Conservation (phyloP, 2,329 filamentous ascomycete species). For the Colletotrichum chrysophilum region DNA sequence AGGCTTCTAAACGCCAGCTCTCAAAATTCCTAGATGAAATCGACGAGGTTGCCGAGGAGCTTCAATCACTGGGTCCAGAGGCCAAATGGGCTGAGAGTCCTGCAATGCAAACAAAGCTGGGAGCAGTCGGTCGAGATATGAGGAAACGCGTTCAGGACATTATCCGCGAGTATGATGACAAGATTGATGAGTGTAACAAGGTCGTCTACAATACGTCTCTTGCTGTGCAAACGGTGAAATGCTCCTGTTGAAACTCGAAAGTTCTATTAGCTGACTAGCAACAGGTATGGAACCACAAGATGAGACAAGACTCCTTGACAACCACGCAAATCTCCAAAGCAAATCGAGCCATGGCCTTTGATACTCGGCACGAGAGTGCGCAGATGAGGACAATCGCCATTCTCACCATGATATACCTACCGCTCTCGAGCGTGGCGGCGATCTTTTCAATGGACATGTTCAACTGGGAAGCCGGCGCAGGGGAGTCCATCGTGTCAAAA, state of each 20-base stretch:
- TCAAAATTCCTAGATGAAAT: not conserved
- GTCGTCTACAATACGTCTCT: constrained; percentile 29
- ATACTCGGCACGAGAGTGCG: constrained; percentile 28
- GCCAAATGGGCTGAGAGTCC: no score
- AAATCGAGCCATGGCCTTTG: constrained; percentile 27
- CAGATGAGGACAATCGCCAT: constrained; percentile 34
- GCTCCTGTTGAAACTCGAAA: no score
- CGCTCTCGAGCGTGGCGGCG: constrained; percentile 29
- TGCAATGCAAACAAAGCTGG: not conserved
- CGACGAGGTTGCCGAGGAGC: not conserved
- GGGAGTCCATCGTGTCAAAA: constrained; percentile 25
- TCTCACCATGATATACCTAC: constrained; percentile 33
- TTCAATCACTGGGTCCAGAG: not conserved
- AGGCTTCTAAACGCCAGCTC: not conserved
- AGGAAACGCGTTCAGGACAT: constrained; percentile 25
- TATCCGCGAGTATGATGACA: constrained; percentile 30
- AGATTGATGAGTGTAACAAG: constrained; percentile 30
- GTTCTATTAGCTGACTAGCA: not conserved
- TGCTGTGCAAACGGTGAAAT: constrained; percentile 28
- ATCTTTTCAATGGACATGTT: constrained; percentile 34
- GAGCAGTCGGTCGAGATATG: not conserved
- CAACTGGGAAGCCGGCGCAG: constrained; percentile 25
- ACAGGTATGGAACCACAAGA: constrained; percentile 32
- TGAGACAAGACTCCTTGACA: constrained; percentile 27
- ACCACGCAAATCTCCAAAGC: constrained; percentile 27